Percentiles rank a stretch among this genome's conserved stretches.
Evolutionary conservation across 495 filamentous ascomycete species (phyloP).

Genomic region (Penicillium flavigenum): DNA sequence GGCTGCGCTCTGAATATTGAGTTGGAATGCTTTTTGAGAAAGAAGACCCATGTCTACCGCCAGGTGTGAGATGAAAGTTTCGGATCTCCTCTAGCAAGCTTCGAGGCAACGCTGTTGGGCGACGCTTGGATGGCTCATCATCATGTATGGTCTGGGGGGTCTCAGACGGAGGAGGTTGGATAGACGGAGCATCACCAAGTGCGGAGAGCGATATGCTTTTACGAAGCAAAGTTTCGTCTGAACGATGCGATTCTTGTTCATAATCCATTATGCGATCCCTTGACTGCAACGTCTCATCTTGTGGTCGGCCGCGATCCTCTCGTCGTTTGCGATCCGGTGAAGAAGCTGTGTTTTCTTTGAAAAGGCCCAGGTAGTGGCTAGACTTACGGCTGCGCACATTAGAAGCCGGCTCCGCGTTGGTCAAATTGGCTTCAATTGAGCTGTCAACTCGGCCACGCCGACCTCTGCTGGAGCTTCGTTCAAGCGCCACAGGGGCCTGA

Average conservation of each 20-base stretch:
- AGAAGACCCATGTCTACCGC: slow-evolving; percentile 48
- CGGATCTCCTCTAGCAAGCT: slow-evolving; percentile 63
- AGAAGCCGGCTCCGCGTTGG: slow-evolving; percentile 67
- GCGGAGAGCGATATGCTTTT: slow-evolving; percentile 40
- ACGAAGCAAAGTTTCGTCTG: slow-evolving; percentile 24
- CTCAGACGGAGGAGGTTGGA: slow-evolving; percentile 21
- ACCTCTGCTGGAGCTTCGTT: slow-evolving; percentile 45
- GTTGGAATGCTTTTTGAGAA: slow-evolving; percentile 58
- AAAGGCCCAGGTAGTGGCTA: slow-evolving; percentile 86
- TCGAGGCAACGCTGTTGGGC: slow-evolving; percentile 40
- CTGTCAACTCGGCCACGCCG: slow-evolving; percentile 64
- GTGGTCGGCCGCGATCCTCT: slow-evolving; percentile 35
- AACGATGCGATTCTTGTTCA: slow-evolving; percentile 7
- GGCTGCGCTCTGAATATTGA: slow-evolving; percentile 37
- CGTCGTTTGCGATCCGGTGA: slow-evolving; percentile 45
- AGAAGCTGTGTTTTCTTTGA: slow-evolving; percentile 78
- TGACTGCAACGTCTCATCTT: slow-evolving; percentile 29
- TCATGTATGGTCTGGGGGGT: slow-evolving; percentile 8
- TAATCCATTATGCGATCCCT: slow-evolving; percentile 18
- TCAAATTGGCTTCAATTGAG: slow-evolving; percentile 77
- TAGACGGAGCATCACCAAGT: slow-evolving; percentile 29
- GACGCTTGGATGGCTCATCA: slow-evolving; percentile 32
- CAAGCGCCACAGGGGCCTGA: slow-evolving; percentile 20
- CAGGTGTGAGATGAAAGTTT: slow-evolving; percentile 58
- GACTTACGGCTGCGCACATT: slow-evolving; percentile 88